Base-by-base conservation (phyloP, 148 eudicot genomes). In the Dianthus caryophyllus region DNA sequence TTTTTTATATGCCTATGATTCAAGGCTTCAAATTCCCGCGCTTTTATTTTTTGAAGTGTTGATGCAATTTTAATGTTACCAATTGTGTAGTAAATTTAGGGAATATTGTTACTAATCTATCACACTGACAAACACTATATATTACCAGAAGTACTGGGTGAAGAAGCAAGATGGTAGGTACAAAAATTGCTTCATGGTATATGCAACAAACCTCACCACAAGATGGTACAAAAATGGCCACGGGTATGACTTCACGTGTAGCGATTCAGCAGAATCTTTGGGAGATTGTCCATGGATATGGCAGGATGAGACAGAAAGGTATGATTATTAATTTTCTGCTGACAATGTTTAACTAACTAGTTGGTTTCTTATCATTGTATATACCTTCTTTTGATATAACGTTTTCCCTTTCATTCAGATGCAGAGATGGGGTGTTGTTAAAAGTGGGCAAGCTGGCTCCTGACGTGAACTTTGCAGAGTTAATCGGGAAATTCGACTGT, bases 161-260 rank as follows among this genome's bases (percentile, higher is more conserved):
- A 14, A 27, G 31, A 47, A 69, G 57, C 65, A 44, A 10, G 43
- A 59, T 20, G 57, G 50, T n/a, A 4, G 57, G 30, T 69, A 59
- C 73, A 46, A 30, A 2, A 69, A 69, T 9, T 69, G 65, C 47
- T 69, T 69, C 57, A 69, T 69, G 65, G 6, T 69, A 12, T 59
- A 69, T 18, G 65, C 73, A 9, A 29, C 43, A 4, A 4, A 30
- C 41, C 69, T 66, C 54, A 26, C 57, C 57, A 50, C 57, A 52
- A 52, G 57, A 22, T 52, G 57, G 57, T 52, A 52, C 24, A 52
- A 11, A 24, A 24, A 52, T 52, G 57, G 57, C 15, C 57, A 52
- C 57, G 30, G 57, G 12, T 52, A 52, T 52, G 27, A 52, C 57
- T 52, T 20, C 21, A 5, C 57, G 15, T 52, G 30, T 29, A 22